A percentile compares a stretch with the other conserved stretches of the same genome.
Evolutionary conservation across 495 filamentous ascomycete genomes (phyloP).

Genomic region (Glarea lozoyensis): DNA sequence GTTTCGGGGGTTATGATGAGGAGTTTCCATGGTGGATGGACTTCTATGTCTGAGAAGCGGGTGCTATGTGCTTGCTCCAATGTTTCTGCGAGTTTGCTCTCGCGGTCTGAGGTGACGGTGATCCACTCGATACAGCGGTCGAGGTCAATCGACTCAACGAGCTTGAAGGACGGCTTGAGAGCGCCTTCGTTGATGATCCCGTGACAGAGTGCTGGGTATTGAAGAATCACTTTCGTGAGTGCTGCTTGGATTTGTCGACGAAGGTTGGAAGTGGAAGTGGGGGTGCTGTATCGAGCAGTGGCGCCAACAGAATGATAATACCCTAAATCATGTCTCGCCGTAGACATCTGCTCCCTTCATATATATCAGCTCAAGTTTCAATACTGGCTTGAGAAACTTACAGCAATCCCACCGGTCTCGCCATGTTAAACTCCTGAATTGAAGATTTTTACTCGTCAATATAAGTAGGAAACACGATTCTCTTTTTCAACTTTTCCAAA

Average conservation of each 20-base stretch:
- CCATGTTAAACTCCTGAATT: no score
- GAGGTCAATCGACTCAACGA: constrained; percentile 17
- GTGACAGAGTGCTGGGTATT: constrained; percentile 16
- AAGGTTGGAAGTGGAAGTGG: neutral
- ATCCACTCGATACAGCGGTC: constrained; percentile 7
- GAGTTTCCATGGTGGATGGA: constrained; percentile 21
- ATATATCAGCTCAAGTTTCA: neutral
- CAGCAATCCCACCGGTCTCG: constrained; percentile 4
- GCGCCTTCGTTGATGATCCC: constrained; percentile 18
- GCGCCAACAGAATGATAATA: constrained; percentile 11
- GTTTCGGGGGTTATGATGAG: constrained; percentile 13
- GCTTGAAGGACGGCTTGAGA: constrained; percentile 11
- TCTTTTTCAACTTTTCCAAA: no score
- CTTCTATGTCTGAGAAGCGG: constrained; percentile 9
- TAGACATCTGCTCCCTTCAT: constrained; percentile 9
- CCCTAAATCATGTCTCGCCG: constrained; percentile 8
- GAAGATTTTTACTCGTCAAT: no score
- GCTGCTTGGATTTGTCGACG: constrained; percentile 4
- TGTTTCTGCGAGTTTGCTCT: constrained; percentile 4
- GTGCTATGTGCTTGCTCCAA: constrained; percentile 12
- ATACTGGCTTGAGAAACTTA: neutral
- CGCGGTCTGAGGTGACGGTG: constrained; percentile 2
- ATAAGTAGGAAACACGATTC: no score
- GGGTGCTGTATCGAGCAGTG: constrained; percentile 8
- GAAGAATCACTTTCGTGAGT: constrained; percentile 13